Conservation (phyloP, 139 green algal genomes). For the Picochlorum sp. region DNA sequence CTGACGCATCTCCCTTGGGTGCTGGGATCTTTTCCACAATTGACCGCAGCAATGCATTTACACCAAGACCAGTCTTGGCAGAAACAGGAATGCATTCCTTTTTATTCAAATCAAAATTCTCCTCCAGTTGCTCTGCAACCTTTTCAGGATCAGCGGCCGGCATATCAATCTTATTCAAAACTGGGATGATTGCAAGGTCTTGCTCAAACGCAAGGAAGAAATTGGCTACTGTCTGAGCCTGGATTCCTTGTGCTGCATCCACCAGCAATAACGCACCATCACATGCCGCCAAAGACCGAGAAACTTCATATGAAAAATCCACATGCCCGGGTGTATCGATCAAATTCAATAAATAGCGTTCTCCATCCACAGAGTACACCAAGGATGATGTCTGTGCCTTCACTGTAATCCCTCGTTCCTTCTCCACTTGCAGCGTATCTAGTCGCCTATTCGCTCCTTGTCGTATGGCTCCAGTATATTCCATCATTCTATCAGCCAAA, state of each 20-base stretch:
- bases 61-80: constrained; percentile 60
- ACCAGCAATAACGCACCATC: constrained; percentile 86
- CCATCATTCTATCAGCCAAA: constrained; percentile 66
- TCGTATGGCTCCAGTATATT: constrained; percentile 32
- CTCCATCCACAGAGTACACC: constrained; percentile 42
- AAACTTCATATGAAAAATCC: constrained; percentile 39
- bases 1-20: constrained; percentile 27
- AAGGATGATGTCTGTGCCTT: constrained; percentile 83
- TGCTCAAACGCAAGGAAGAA: constrained; percentile 88
- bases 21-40: constrained; percentile 59
- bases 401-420: constrained; percentile 87
- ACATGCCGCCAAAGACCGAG: constrained; percentile 58
- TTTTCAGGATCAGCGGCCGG: constrained; percentile 61
- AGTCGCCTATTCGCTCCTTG: constrained; percentile 49
- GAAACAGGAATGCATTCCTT: constrained; percentile 41
- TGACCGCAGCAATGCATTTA: constrained; percentile 56
- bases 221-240: constrained; percentile 86
- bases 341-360: constrained; percentile 76
- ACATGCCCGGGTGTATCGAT: constrained; percentile 70
- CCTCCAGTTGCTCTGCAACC: constrained; percentile 53
- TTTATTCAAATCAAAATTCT: constrained; percentile 57
- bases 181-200: constrained; percentile 74
- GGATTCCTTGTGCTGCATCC: constrained; percentile 63
- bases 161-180: constrained; percentile 92
- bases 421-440: constrained; percentile 66